These are phyloP conservation scores for Mortierella sp. DNA, from an alignment of 371 early-diverging fungal species.

Conservation along the genomic window DNA sequence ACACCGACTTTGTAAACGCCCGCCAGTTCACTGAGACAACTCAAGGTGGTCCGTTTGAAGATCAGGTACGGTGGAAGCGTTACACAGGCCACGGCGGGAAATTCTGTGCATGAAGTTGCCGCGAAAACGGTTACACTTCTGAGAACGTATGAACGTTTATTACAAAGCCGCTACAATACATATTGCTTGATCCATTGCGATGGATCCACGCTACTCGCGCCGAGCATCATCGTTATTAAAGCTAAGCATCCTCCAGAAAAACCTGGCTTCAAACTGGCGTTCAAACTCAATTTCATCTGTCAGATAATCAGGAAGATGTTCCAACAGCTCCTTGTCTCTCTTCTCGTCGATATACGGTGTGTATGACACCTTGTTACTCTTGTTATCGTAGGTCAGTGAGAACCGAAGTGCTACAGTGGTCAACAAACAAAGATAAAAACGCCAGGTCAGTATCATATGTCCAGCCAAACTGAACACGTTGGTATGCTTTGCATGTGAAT, in stretches of 20 bases:
- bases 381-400: conserved; percentile 33
- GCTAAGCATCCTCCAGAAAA: conserved; percentile 44
- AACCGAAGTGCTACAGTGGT: conserved; percentile 26
- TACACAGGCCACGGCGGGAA: no score
- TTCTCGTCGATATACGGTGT: conserved; percentile 18
- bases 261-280: conserved; percentile 30
- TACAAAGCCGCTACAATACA: neutral
- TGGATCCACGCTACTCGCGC: neutral
- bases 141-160: no score
- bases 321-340: conserved; percentile 21
- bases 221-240: conserved; percentile 28
- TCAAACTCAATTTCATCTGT: conserved; percentile 39
- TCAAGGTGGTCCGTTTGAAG: no score
- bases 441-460: no score
- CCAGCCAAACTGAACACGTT: no score
- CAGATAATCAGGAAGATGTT: conserved; percentile 41
- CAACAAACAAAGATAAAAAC: no score
- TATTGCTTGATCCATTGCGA: neutral
- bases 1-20: no score
- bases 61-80: no score
- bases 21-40: no score
- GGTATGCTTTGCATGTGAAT: no score
- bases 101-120: no score
- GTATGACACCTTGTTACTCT: conserved; percentile 20
- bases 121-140: no score